Percentiles rank a stretch among this genome's conserved stretches.
phyloP scores from a whole-genome alignment of 176 grass and related monocot species.

The Pharus latifolius region DNA sequence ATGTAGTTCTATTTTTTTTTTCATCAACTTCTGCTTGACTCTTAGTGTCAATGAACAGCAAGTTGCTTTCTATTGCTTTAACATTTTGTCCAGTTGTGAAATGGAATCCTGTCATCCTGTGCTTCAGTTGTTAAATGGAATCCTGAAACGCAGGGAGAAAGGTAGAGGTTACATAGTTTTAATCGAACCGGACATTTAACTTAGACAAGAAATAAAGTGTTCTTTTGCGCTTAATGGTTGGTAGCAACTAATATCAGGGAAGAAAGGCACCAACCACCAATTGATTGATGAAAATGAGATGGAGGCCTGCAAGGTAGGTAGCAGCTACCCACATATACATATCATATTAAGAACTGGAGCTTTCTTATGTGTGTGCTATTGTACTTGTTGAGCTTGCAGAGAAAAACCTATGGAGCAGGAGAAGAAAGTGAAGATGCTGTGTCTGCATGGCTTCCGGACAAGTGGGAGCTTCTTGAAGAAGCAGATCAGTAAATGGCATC shows the following conservation, averaged over 20 bases:
- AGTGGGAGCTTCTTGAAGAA: slow-evolving; percentile 74
- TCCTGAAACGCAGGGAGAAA: neutral
- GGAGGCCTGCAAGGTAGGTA: slow-evolving; percentile 30
- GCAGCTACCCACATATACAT: slow-evolving; percentile 21
- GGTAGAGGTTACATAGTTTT: neutral
- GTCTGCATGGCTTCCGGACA: slow-evolving; percentile 71
- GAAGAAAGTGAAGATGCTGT: slow-evolving; percentile 53
- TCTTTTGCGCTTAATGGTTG: neutral
- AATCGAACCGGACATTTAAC: neutral
- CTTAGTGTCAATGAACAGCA: neutral
- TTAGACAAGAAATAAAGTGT: neutral
- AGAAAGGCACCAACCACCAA: too few species aligned
- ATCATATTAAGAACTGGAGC: neutral
- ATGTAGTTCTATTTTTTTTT: slow-evolving; percentile 36
- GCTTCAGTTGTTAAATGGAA: neutral
- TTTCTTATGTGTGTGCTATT: neutral
- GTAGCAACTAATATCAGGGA: slow-evolving; percentile 13
- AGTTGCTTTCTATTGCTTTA: neutral
- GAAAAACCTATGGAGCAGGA: slow-evolving; percentile 26
- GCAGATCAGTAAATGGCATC: slow-evolving; percentile 92
- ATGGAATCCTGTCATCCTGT: neutral
- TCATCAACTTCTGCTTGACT: slow-evolving; percentile 11
- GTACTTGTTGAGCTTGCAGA: neutral
- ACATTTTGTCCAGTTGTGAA: neutral
- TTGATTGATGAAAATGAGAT: neutral